Evolutionary conservation across 352 stramenopile species (phyloP).

Genomic region (Globisporangium takayamanum): DNA sequence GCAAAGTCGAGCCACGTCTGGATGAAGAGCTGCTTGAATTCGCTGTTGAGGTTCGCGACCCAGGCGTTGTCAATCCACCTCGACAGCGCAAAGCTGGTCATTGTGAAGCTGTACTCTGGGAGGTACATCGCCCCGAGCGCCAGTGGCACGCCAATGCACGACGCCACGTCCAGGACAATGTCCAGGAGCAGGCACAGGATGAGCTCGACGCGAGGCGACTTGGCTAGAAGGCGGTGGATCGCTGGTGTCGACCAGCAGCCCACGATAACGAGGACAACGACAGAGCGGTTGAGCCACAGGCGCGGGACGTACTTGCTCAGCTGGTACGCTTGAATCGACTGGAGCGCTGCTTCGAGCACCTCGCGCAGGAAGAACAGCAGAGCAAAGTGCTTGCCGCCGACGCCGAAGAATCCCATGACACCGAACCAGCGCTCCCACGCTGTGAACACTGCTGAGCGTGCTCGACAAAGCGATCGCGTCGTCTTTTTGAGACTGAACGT

Average conservation of each 20-base stretch:
- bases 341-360: slow-evolving; percentile 9
- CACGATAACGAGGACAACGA: not conserved
- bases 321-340: slow-evolving; percentile 14
- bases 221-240: not conserved
- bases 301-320: slow-evolving; percentile 4
- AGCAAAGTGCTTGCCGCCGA: slow-evolving; percentile 11
- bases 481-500: too few species aligned
- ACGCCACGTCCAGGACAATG: slow-evolving; percentile 2
- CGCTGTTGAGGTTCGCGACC: slow-evolving; percentile 7
- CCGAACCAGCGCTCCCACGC: slow-evolving; percentile 3
- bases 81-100: not conserved
- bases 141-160: not conserved
- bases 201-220: not conserved
- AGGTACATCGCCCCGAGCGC: not conserved
- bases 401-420: slow-evolving; percentile 3
- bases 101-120: not conserved
- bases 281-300: slow-evolving; percentile 3
- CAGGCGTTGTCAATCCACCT: slow-evolving; percentile 1
- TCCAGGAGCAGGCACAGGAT: slow-evolving; percentile 8
- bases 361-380: slow-evolving; percentile 13
- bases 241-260: slow-evolving; percentile 11
- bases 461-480: too few species aligned
- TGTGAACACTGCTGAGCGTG: not conserved
- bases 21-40: slow-evolving; percentile 11
- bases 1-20: slow-evolving; percentile 9